Evolutionary conservation across 768 basidiomycete species (phyloP), one percentile per base, ranked within the genome.

Genomic region (Lentinula boryana): DNA sequence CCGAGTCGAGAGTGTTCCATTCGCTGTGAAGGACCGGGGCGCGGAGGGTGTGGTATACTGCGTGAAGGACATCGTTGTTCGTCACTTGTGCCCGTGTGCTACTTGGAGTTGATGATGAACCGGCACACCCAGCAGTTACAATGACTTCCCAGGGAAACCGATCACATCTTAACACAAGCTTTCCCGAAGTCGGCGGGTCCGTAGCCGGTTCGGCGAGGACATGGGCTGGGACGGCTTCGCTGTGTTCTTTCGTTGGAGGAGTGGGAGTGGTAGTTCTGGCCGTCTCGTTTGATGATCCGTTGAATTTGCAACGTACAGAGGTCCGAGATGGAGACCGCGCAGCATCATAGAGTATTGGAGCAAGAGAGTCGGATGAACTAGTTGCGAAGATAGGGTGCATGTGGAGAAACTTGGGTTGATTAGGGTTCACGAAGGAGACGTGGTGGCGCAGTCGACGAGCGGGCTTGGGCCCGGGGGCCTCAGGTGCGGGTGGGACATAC

Each of bases 371-470:
- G 13, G 55, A 1, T 1, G 36, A 48, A 10, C 43, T 41, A 4
- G 44, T 18, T 18, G 57, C 57, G 16, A 58, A 58, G 27, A 58
- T 27, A 21, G 57, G 57, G n/a, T 58, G 40, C 27, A 58, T 49
- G 44, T 58, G 40, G 4, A 58, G 44, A 7, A 9, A 12, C 13
- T 27, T n/a, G 5, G 15, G 21, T 5, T 21, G 15, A 6, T 58
- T 31, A 15, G 57, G 57, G 32, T 58, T 58, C 1, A 35, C 57
- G 32, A 58, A 58, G 5, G 57, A 58, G 27, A 58, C 57, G 54
- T 56, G 54, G 50, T 51, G 50, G 6, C 40, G 55, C 21, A 43
- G 55, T 23, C 18, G 55, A 27, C 55, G 55, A 32, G 56, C 51
- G 12, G 38, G 33, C 8, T 16, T 32, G 8, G n/a, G 23, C 21